A percentile compares a stretch with the other conserved stretches of the same genome.
Evolutionary conservation across 78 protist species (phyloP).

Genomic region (Cavenderia fasciculata): DNA sequence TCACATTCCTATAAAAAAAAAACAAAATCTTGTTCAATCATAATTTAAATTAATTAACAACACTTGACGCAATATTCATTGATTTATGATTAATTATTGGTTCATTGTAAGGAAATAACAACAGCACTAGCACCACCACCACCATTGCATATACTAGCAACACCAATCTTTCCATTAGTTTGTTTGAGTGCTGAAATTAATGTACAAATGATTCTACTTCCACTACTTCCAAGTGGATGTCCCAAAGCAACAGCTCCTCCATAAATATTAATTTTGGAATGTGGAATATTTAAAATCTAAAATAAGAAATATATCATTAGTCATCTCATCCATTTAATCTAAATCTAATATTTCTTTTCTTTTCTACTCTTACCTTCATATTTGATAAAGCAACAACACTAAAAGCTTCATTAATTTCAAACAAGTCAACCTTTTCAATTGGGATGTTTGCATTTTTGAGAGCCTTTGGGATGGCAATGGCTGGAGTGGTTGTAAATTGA

Average conservation of each 20-base stretch:
- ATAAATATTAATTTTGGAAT: slow-evolving; percentile 84
- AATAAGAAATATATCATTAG: too few relatives aligned
- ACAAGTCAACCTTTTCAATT: slow-evolving; percentile 75
- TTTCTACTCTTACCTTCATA: slow-evolving; percentile 39
- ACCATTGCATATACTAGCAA: slow-evolving; percentile 94
- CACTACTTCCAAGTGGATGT: slow-evolving; percentile 97
- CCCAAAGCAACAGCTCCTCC: slow-evolving; percentile 99
- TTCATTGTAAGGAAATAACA: slow-evolving; percentile 83
- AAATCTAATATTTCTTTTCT: not conserved
- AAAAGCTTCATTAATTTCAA: slow-evolving; percentile 97
- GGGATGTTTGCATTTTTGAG: slow-evolving; percentile 20
- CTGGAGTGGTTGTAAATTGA: slow-evolving; percentile 93
- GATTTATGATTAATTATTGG: too few relatives aligned
- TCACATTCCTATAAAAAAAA: too few relatives aligned
- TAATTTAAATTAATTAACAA: too few relatives aligned
- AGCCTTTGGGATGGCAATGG: slow-evolving; percentile 83
- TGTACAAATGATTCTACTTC: slow-evolving; percentile 91
- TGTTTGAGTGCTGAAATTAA: slow-evolving; percentile 81
- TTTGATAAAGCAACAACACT: slow-evolving; percentile 91
- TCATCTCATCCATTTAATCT: not conserved
- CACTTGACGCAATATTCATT: too few relatives aligned
- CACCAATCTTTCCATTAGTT: slow-evolving; percentile 60
- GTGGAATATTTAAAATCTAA: slow-evolving; percentile 65
- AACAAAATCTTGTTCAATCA: too few relatives aligned
- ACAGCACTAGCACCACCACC: slow-evolving; percentile 96